phyloP scores from a whole-genome alignment of 2,329 filamentous ascomycete genomes.

The Calonectria hongkongensis region DNA sequence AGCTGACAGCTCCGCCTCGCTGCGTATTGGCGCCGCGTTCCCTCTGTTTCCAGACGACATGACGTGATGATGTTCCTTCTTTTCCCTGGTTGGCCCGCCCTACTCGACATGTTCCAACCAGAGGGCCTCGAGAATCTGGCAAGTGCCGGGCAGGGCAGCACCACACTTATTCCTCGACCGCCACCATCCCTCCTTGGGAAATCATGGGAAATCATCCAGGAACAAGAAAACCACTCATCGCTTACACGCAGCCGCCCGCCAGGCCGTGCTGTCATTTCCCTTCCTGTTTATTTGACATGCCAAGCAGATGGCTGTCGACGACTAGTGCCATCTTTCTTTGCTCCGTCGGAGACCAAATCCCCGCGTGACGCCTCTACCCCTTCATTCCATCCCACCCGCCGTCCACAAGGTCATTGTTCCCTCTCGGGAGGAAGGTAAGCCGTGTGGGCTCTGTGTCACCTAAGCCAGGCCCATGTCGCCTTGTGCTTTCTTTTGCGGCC shows the following conservation, averaged over 20 bases:
- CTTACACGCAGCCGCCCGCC: conserved; percentile 22
- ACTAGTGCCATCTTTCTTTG: neutral
- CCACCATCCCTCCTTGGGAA: conserved; percentile 12
- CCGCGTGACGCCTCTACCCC: conserved; percentile 18
- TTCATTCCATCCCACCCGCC: conserved; percentile 14
- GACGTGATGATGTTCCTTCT: conserved; percentile 21
- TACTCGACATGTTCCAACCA: conserved; percentile 22
- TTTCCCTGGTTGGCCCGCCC: neutral
- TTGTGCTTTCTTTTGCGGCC: neutral
- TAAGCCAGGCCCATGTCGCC: conserved; percentile 3
- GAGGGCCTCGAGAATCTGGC: neutral
- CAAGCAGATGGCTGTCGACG: neutral
- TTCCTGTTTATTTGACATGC: conserved; percentile 7
- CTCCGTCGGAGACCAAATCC: neutral
- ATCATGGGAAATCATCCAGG: conserved; percentile 5
- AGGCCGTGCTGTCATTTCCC: conserved; percentile 22
- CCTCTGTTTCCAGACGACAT: conserved; percentile 24
- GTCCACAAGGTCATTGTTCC: conserved; percentile 19
- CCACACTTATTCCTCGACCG: conserved; percentile 22
- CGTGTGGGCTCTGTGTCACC: neutral
- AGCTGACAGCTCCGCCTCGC: conserved; percentile 20
- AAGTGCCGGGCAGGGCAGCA: neutral
- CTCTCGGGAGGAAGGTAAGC: conserved; percentile 30
- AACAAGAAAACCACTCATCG: conserved; percentile 22
- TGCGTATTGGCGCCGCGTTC: neutral